Percentiles rank a stretch among this genome's conserved stretches.
Conservation (phyloP, 164 flowering plant species). For the Kingdonia uniflora region DNA sequence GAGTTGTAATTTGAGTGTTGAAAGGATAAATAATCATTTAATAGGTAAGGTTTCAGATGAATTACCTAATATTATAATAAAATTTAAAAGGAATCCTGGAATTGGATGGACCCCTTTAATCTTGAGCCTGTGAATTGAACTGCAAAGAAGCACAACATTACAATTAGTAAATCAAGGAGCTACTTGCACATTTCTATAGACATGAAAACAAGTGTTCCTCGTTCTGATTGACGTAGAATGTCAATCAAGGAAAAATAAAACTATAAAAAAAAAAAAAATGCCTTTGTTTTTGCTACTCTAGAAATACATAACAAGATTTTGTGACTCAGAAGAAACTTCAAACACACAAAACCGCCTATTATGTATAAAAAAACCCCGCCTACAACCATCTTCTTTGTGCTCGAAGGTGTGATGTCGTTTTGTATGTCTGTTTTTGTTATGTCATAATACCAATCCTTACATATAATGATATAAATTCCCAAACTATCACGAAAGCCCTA, state of each 20-base stretch:
- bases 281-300: conserved; percentile 34
- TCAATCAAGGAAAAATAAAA: conserved; percentile 67
- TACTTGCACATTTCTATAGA: neutral
- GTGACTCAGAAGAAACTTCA: too few relatives aligned
- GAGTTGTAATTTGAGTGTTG: neutral
- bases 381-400: neutral
- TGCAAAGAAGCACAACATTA: conserved; percentile 26
- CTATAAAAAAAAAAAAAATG: conserved; percentile 68
- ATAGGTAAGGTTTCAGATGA: neutral
- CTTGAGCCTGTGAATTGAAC: conserved; percentile 46
- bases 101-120: conserved; percentile 20
- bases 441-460: neutral
- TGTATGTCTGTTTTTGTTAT: neutral
- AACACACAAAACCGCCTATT: too few relatives aligned
- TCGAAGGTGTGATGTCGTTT: neutral
- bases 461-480: neutral
- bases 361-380: too few relatives aligned
- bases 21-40: neutral
- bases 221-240: conserved; percentile 65
- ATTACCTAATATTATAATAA: conserved; percentile 58
- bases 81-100: conserved; percentile 50
- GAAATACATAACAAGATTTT: too few relatives aligned
- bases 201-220: conserved; percentile 35
- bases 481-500: neutral
- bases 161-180: neutral